Conservation (phyloP, 306 rosid genomes). For the Dalbergia cochinchinensis region DNA sequence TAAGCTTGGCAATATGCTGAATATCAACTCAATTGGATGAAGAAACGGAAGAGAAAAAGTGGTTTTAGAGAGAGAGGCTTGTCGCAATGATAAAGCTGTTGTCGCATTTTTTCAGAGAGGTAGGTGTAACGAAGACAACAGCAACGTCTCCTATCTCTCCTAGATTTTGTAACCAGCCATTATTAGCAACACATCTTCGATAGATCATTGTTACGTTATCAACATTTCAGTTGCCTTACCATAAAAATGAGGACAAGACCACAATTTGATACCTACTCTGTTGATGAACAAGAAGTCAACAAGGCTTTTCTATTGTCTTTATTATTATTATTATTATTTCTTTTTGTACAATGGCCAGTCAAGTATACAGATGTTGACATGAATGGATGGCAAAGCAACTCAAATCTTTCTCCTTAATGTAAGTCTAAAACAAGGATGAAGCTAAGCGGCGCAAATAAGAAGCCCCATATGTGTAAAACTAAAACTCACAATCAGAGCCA, state of each 20-base stretch:
- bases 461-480: too few relatives aligned
- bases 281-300: slow-evolving; percentile 13
- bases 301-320: too few relatives aligned
- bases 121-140: background rate
- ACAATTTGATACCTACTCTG: background rate
- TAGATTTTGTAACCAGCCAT: background rate
- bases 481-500: slow-evolving; percentile 20
- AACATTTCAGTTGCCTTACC: slow-evolving; percentile 30
- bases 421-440: slow-evolving; percentile 17
- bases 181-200: slow-evolving; percentile 26
- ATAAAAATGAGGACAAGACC: slow-evolving; percentile 7
- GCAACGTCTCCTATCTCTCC: background rate
- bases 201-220: slow-evolving; percentile 5
- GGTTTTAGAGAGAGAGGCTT: background rate
- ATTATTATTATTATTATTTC: background rate
- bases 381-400: slow-evolving; percentile 10
- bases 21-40: slow-evolving; percentile 1
- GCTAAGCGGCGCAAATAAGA: slow-evolving; percentile 25
- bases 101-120: background rate
- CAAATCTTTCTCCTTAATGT: background rate
- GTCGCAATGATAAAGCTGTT: too few relatives aligned
- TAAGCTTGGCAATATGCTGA: background rate
- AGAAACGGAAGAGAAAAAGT: too few relatives aligned
- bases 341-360: background rate
- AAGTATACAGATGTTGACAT: slow-evolving; percentile 32